Percentiles rank a stretch among this genome's conserved stretches.
Conservation (phyloP, 352 stramenopile genomes). For the Elongisporangium undulatum region DNA sequence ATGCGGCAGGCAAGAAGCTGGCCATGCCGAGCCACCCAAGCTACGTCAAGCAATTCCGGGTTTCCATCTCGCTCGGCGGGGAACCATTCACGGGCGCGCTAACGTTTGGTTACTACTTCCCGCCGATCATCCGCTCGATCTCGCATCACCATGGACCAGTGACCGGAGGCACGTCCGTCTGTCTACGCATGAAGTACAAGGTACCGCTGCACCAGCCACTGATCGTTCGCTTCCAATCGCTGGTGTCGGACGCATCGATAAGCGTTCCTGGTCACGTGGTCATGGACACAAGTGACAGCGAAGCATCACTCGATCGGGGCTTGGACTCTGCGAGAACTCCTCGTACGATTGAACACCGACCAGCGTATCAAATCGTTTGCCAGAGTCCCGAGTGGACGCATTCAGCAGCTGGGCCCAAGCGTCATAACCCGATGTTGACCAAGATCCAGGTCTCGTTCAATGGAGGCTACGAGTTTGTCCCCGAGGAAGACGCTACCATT, state of each 20-base stretch:
- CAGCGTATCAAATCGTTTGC: conserved; percentile 12
- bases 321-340: conserved; percentile 1
- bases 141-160: conserved; percentile 63
- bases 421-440: conserved; percentile 41
- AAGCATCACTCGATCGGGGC: neutral
- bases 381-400: conserved; percentile 39
- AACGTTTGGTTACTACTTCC: conserved; percentile 49
- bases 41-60: conserved; percentile 24
- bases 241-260: conserved; percentile 17
- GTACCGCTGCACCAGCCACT: conserved; percentile 41
- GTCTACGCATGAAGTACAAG: conserved; percentile 69
- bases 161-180: conserved; percentile 48
- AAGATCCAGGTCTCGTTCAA: conserved; percentile 76
- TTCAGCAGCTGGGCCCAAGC: neutral
- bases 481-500: conserved; percentile 13
- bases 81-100: conserved; percentile 43
- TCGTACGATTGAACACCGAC: neutral
- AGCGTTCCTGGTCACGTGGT: conserved; percentile 9
- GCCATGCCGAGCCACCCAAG: neutral
- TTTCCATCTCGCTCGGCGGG: conserved; percentile 34
- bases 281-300: neutral
- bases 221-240: conserved; percentile 46
- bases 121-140: conserved; percentile 52
- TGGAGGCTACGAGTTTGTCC: conserved; percentile 44
- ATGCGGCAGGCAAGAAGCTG: conserved; percentile 5